phyloP scores from a whole-genome alignment of 1,139 yeast genomes.

The Protomyces inouyei region DNA sequence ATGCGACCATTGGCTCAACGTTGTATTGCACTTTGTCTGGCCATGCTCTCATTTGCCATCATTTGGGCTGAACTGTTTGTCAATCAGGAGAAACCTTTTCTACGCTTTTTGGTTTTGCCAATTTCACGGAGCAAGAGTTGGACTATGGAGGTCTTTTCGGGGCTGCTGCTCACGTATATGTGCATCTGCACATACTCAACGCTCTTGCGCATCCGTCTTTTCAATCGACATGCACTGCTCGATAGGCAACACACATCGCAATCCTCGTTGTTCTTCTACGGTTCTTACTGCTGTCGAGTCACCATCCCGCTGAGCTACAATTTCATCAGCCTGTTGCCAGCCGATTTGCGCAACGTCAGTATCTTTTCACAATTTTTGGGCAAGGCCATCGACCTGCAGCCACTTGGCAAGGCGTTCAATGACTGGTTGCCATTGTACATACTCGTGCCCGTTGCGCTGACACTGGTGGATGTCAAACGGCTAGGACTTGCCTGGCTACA shows the following conservation, averaged over 20 bases:
- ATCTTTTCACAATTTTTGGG: slow-evolving; percentile 59
- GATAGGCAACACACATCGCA: slow-evolving; percentile 61
- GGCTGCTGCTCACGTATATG: slow-evolving; percentile 59
- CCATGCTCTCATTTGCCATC: slow-evolving; percentile 50
- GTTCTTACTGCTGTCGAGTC: slow-evolving; percentile 74
- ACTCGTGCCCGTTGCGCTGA: slow-evolving; percentile 59
- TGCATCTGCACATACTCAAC: slow-evolving; percentile 60
- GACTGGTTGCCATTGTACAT: slow-evolving; percentile 70
- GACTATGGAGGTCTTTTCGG: slow-evolving; percentile 44
- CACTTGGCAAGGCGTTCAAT: slow-evolving; percentile 67
- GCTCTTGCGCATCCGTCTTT: slow-evolving; percentile 61
- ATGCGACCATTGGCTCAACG: slow-evolving; percentile 50
- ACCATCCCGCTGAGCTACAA: slow-evolving; percentile 80
- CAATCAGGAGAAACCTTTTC: slow-evolving; percentile 12
- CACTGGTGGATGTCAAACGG: slow-evolving; percentile 48
- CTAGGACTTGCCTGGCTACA: slow-evolving; percentile 52
- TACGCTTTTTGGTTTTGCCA: slow-evolving; percentile 7
- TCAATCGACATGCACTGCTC: slow-evolving; percentile 72
- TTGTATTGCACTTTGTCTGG: slow-evolving; percentile 43
- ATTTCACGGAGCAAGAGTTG: slow-evolving; percentile 48
- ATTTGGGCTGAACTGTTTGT: slow-evolving; percentile 69
- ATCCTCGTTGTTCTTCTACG: slow-evolving; percentile 68
- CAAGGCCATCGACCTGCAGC: slow-evolving; percentile 65
- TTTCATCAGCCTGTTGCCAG: slow-evolving; percentile 53
- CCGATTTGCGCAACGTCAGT: slow-evolving; percentile 42